Conservation (phyloP, 768 basidiomycete species). For the Suillus alpinus region DNA sequence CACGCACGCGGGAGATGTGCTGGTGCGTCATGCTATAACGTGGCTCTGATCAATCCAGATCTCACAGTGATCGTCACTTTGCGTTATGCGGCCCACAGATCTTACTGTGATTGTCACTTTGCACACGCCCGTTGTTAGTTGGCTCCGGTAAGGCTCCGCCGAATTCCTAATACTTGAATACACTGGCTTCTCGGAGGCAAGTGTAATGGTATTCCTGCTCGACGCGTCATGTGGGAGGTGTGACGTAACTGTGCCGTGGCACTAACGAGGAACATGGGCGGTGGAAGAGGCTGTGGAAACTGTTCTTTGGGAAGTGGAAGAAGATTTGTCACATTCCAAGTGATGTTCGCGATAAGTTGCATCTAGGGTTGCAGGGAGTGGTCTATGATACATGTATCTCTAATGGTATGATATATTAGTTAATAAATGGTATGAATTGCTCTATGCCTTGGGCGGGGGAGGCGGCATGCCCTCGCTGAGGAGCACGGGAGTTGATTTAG, state of each 20-base stretch:
- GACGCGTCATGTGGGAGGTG: not conserved
- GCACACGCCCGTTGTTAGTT: not conserved
- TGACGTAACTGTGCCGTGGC: not conserved
- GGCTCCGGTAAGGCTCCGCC: not conserved
- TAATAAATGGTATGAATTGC: not conserved
- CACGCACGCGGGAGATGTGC: no score
- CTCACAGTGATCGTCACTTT: no score
- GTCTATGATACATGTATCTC: not conserved
- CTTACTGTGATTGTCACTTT: not conserved
- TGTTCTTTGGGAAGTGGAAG: not conserved
- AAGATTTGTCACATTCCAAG: not conserved
- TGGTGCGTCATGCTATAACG: no score
- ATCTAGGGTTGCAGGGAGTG: not conserved
- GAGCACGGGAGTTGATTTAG: constrained; percentile 20
- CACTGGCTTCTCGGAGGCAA: not conserved
- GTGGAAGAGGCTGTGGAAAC: not conserved
- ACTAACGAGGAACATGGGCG: not conserved
- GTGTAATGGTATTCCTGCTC: not conserved
- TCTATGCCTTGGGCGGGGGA: constrained; percentile 25
- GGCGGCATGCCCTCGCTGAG: constrained; percentile 27
- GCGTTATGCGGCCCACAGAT: not conserved
- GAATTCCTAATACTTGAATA: not conserved
- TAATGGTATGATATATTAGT: not conserved
- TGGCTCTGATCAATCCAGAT: no score
- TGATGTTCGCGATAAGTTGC: not conserved